These are phyloP conservation scores for Ceratobasidium sp. DNA, from an alignment of 1,284 basidiomycete species.

Conservation along the genomic window DNA sequence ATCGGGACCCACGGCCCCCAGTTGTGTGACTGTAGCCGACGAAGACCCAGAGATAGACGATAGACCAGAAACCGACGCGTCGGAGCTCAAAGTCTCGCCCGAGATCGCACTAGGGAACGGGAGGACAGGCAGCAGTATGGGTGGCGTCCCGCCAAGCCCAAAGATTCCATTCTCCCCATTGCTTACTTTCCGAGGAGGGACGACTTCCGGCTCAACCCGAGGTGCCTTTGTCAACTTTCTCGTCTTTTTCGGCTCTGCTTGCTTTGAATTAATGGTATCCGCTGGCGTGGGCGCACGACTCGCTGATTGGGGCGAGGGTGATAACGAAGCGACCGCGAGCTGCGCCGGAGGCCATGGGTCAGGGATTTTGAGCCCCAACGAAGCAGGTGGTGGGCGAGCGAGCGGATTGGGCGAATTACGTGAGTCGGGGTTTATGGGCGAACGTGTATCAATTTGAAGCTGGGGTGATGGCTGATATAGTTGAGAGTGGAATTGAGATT, in stretches of 20 bases:
- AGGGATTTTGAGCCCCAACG: slow-evolving; percentile 14
- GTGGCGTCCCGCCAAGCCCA: not conserved
- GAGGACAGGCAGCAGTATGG: slow-evolving; percentile 19
- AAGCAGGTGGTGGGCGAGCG: not conserved
- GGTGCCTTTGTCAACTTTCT: slow-evolving; percentile 32
- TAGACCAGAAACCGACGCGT: slow-evolving; percentile 31
- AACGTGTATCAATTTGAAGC: not conserved
- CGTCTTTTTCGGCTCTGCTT: slow-evolving; percentile 36
- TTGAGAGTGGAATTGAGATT: slow-evolving; percentile 11
- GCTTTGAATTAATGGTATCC: slow-evolving; percentile 14
- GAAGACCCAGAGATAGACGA: slow-evolving; percentile 25
- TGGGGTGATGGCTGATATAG: not conserved
- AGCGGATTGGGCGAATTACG: not conserved
- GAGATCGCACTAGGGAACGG: slow-evolving; percentile 19
- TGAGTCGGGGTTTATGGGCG: not conserved
- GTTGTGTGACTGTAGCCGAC: slow-evolving; percentile 8
- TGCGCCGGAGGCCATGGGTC: slow-evolving; percentile 29
- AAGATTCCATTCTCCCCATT: slow-evolving; percentile 4
- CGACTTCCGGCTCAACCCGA: slow-evolving; percentile 9
- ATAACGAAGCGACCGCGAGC: slow-evolving; percentile 33
- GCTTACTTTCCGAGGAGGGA: slow-evolving; percentile 17
- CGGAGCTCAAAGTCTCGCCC: slow-evolving; percentile 25
- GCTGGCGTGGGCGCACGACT: slow-evolving; percentile 32
- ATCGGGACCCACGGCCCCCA: not conserved
- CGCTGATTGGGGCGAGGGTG: slow-evolving; percentile 13